Conservation (phyloP, 176 grass and related monocot genomes). For the Eremochloa ophiuroides region DNA sequence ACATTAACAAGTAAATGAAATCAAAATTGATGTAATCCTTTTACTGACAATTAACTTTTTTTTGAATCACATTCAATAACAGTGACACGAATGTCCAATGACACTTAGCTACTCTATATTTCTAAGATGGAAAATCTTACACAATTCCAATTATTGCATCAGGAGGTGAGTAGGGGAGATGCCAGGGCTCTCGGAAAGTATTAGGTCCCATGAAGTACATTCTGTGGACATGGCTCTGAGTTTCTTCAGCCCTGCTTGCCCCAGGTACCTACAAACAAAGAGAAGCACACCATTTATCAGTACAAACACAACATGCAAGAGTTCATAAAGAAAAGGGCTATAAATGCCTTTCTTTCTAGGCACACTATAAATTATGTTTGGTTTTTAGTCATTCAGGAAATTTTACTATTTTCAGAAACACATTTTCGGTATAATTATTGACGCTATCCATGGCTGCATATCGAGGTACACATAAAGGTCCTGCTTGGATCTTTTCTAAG, state of each 20-base stretch:
- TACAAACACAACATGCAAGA: slow-evolving; percentile 19
- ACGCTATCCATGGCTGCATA: background rate
- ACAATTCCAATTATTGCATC: slow-evolving; percentile 98
- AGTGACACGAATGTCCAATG: background rate
- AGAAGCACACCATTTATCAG: background rate
- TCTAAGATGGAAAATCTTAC: slow-evolving; percentile 50
- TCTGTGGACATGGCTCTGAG: slow-evolving; percentile 94
- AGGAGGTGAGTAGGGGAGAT: slow-evolving; percentile 96
- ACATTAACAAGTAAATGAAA: slow-evolving; percentile 2
- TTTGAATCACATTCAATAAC: slow-evolving; percentile 12
- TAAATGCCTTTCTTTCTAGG: background rate
- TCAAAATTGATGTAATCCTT: background rate
- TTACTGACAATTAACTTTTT: background rate
- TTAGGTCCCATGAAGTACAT: slow-evolving; percentile 99
- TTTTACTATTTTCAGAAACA: background rate
- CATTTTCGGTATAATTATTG: background rate
- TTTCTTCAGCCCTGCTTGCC: slow-evolving; percentile 92
- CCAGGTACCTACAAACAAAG: slow-evolving; percentile 69
- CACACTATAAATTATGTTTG: background rate
- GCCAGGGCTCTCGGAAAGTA: slow-evolving; percentile 96
- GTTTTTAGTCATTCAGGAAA: background rate
- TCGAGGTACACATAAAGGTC: background rate
- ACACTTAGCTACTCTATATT: background rate
- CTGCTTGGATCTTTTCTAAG: too few species aligned
- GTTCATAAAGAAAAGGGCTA: background rate